Conservation (phyloP, 2,329 filamentous ascomycete genomes). For the Aspergillus sp. region DNA sequence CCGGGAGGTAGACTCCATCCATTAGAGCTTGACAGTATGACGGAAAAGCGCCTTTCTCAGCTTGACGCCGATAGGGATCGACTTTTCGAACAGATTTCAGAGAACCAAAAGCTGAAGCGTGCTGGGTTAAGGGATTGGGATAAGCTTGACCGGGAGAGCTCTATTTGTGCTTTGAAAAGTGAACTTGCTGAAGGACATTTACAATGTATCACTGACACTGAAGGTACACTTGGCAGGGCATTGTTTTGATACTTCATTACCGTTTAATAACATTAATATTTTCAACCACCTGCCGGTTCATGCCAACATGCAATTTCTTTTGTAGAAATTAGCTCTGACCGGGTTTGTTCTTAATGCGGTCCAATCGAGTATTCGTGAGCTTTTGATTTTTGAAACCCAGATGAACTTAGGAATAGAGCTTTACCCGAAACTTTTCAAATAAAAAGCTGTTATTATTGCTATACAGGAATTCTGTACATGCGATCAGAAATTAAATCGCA, state of each 20-base stretch:
- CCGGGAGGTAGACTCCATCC: conserved; percentile 44
- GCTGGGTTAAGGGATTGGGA: conserved; percentile 48
- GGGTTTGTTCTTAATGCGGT: not conserved
- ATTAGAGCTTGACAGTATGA: conserved; percentile 36
- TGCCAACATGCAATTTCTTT: not conserved
- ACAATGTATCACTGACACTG: conserved; percentile 46
- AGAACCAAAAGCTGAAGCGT: conserved; percentile 46
- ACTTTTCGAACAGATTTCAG: conserved; percentile 44
- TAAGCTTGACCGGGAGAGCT: conserved; percentile 47
- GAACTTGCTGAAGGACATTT: conserved; percentile 50
- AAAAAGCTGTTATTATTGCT: too few relatives aligned
- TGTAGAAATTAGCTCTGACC: not conserved
- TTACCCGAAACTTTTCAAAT: too few relatives aligned
- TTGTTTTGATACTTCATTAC: conserved; percentile 34
- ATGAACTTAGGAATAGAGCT: not conserved
- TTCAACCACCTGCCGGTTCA: not conserved
- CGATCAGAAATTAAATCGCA: too few relatives aligned
- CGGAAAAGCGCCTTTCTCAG: conserved; percentile 46
- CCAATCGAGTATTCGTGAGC: not conserved
- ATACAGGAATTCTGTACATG: too few relatives aligned
- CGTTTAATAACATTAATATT: not conserved
- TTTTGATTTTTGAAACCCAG: not conserved
- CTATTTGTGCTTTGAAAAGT: conserved; percentile 47
- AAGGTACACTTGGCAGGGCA: conserved; percentile 40
- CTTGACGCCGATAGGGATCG: conserved; percentile 47